These are phyloP conservation scores for Lactarius hatsudake DNA, from an alignment of 768 basidiomycete species.

Conservation along the genomic window DNA sequence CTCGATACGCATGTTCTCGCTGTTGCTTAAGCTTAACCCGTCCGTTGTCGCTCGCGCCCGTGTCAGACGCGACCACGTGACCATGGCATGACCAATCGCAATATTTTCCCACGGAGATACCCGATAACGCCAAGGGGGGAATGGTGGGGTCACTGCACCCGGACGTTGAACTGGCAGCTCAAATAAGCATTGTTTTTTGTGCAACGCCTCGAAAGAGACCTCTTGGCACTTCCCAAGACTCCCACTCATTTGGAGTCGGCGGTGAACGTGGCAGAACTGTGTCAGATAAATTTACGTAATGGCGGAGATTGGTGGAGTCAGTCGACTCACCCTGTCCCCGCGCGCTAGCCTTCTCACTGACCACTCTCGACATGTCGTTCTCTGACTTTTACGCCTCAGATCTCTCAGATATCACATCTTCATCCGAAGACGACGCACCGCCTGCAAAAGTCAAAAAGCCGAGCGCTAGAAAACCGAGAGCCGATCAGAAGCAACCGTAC, in stretches of 20 bases:
- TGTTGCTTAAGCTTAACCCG: no score
- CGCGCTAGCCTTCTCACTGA: neutral
- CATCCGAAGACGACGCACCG: slow-evolving; percentile 30
- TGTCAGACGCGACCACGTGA: slow-evolving; percentile 22
- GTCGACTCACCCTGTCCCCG: neutral
- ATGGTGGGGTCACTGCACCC: neutral
- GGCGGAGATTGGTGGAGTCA: neutral
- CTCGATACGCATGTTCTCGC: slow-evolving; percentile 26
- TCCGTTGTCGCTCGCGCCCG: neutral
- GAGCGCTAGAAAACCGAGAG: slow-evolving; percentile 7
- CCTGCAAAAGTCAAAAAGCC: slow-evolving; percentile 11
- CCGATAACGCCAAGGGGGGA: neutral
- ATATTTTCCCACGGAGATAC: neutral
- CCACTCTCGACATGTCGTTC: slow-evolving; percentile 24
- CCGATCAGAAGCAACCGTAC: slow-evolving; percentile 11
- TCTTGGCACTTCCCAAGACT: neutral
- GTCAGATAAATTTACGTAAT: neutral
- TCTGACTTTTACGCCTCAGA: slow-evolving; percentile 33
- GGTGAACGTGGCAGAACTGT: no score
- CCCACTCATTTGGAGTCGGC: neutral
- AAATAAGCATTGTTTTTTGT: neutral
- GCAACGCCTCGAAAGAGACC: neutral
- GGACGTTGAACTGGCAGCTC: neutral
- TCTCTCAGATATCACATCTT: slow-evolving; percentile 31
- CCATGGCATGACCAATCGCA: neutral